Evolutionary conservation across 345 rosid species (phyloP).

Genomic region (Toxicodendron radicans): DNA sequence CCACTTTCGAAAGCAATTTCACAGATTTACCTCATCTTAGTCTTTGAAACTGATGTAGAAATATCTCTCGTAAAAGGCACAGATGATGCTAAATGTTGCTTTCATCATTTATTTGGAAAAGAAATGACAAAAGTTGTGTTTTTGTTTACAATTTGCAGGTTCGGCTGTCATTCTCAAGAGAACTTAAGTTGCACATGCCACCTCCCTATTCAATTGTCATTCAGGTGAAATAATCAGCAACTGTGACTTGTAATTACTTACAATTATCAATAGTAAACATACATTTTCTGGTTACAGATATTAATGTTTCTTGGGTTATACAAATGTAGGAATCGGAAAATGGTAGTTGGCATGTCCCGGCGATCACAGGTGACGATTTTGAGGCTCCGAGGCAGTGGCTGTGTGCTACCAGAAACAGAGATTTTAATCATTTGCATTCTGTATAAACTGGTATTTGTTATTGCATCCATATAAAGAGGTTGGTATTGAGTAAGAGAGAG

Average conservation of each 20-base stretch:
- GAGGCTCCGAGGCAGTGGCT: conserved; percentile 78
- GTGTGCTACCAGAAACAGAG: conserved; percentile 53
- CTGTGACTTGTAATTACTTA: neutral
- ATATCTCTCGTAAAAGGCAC: neutral
- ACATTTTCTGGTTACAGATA: neutral
- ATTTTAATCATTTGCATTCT: conserved; percentile 4
- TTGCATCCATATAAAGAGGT: neutral
- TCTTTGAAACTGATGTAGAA: neutral
- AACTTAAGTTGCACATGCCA: conserved; percentile 65
- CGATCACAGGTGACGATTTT: conserved; percentile 54
- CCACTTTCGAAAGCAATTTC: neutral
- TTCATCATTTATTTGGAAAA: neutral
- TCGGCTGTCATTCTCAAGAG: conserved; percentile 49
- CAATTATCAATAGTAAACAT: neutral
- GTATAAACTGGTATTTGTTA: neutral
- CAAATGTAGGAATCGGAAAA: conserved; percentile 76
- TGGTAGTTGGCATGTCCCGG: conserved; percentile 91
- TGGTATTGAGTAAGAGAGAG: neutral
- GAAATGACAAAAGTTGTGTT: neutral
- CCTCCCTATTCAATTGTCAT: conserved; percentile 93
- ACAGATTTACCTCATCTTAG: neutral
- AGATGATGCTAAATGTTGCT: neutral
- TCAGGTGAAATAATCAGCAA: conserved; percentile 54
- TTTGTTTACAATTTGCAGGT: conserved; percentile 48
- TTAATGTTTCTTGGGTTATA: neutral